Evolutionary conservation across 139 green algal genomes (phyloP).

Genomic region (Ostreobium quekettii): DNA sequence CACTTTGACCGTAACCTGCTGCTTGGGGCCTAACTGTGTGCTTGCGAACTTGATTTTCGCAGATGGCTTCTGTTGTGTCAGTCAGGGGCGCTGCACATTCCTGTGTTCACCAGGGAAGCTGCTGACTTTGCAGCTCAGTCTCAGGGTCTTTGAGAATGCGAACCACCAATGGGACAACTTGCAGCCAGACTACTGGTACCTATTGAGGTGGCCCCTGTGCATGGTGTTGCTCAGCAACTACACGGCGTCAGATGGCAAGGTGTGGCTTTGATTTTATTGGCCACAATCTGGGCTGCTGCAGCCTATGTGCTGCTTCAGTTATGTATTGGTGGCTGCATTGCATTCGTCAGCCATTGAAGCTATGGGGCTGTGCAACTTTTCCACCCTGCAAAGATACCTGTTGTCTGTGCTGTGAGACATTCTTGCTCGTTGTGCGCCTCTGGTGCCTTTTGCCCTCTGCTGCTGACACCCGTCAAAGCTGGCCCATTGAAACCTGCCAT

Average conservation of each 20-base stretch:
- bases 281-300: too few species aligned
- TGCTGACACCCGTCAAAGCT: constrained; percentile 68
- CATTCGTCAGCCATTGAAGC: too few species aligned
- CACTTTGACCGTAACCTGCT: too few species aligned
- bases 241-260: constrained; percentile 29
- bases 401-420: too few species aligned
- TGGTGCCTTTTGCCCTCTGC: constrained; percentile 79
- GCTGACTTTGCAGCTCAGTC: constrained; percentile 87
- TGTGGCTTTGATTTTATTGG: too few species aligned
- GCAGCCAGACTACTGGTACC: constrained; percentile 50
- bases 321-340: too few species aligned
- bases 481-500: constrained; percentile 10
- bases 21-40: too few species aligned
- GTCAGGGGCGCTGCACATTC: constrained; percentile 13
- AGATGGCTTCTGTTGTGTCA: constrained; percentile 13
- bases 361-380: too few species aligned
- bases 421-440: constrained; percentile 40
- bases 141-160: constrained; percentile 59
- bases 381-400: too few species aligned
- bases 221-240: constrained; percentile 75
- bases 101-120: constrained; percentile 60
- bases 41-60: too few species aligned
- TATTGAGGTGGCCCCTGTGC: constrained; percentile 74
- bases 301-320: too few species aligned
- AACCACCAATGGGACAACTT: constrained; percentile 56